Evolutionary conservation across 1,284 basidiomycete genomes (phyloP).

Genomic region (Cryptococcus jaspeensis): DNA sequence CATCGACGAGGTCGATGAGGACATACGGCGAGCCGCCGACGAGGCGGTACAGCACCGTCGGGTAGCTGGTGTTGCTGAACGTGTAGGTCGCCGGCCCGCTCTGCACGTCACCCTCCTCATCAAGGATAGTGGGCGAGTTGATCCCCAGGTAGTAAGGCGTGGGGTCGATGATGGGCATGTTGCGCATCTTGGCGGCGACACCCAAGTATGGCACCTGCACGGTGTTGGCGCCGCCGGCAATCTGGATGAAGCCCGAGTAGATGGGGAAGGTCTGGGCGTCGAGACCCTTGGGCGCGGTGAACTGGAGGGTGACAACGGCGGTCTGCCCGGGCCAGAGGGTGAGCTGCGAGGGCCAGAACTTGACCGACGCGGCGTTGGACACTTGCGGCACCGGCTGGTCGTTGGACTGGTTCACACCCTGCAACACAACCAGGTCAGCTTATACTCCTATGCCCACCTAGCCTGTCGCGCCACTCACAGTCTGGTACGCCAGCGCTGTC

Average conservation of each 20-base stretch:
- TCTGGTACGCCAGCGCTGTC: conserved; percentile 28
- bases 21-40: conserved; percentile 60
- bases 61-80: conserved; percentile 54
- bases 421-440: not conserved
- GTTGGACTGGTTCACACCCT: conserved; percentile 31
- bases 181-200: conserved; percentile 45
- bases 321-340: conserved; percentile 30
- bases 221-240: conserved; percentile 25
- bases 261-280: conserved; percentile 36
- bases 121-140: conserved; percentile 34
- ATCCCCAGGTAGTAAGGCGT: conserved; percentile 31
- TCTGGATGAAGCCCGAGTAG: conserved; percentile 41
- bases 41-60: conserved; percentile 48
- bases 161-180: conserved; percentile 40
- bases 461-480: conserved; percentile 13
- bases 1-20: conserved; percentile 54
- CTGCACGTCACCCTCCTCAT: conserved; percentile 20
- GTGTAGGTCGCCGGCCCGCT: conserved; percentile 55
- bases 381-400: conserved; percentile 30
- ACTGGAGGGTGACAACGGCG: conserved; percentile 25
- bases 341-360: conserved; percentile 31
- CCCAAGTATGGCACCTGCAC: conserved; percentile 41
- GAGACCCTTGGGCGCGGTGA: conserved; percentile 34
- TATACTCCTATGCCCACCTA: not conserved
- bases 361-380: conserved; percentile 28